Conservation (phyloP, 2,329 filamentous ascomycete species). For the Phialophora macrospora region DNA sequence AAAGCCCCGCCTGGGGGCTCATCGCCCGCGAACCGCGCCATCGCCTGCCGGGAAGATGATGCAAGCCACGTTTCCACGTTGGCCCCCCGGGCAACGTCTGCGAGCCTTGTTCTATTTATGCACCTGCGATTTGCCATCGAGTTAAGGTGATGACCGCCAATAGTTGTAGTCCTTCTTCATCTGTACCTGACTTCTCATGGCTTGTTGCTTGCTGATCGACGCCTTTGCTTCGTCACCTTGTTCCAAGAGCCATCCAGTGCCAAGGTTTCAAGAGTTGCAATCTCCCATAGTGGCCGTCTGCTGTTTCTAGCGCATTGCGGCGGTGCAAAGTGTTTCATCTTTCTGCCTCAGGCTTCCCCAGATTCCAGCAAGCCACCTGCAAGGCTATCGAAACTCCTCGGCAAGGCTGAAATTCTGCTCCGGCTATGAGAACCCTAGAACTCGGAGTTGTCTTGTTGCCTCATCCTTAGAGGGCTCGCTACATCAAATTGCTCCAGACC, state of each 20-base stretch:
- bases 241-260: not conserved
- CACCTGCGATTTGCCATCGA: constrained; percentile 20
- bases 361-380: constrained; percentile 11
- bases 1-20: constrained; percentile 12
- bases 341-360: constrained; percentile 14
- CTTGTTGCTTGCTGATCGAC: not conserved
- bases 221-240: not conserved
- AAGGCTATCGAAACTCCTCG: not conserved
- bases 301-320: constrained; percentile 14
- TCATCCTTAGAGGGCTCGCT: not conserved
- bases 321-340: constrained; percentile 17
- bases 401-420: constrained; percentile 1
- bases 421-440: not conserved
- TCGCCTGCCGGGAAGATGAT: constrained; percentile 2
- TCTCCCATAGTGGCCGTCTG: constrained; percentile 6
- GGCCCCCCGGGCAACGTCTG: not conserved
- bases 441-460: not conserved
- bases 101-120: constrained; percentile 21
- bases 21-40: constrained; percentile 23
- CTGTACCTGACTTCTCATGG: not conserved
- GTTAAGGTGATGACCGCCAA: not conserved
- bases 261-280: constrained; percentile 5
- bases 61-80: constrained; percentile 2
- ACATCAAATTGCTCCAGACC: not conserved
- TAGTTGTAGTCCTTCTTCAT: not conserved